Evolutionary conservation across 2,329 filamentous ascomycete genomes (phyloP), one percentile per base, ranked within the genome.

Genomic region (Penicillium sp.): DNA sequence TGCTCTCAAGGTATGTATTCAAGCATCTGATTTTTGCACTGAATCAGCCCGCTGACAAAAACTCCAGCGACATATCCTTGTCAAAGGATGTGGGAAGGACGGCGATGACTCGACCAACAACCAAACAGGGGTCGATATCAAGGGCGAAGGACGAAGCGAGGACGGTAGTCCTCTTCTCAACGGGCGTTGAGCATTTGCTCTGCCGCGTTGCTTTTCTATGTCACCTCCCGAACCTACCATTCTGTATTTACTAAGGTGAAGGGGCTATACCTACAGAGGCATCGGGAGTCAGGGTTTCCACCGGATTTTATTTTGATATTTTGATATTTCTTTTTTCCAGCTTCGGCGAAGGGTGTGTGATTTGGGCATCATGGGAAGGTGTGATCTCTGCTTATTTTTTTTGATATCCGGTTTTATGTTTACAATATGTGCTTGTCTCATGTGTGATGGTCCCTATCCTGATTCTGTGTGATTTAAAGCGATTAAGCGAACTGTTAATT

Each of bases 1-100:
- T 74, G 94, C 94, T 9, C 79, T 99, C 29, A 97, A 97, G 89
- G 94, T 97, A 78, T 66, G 84, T 77, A 24, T 18, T 14, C 9
- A n/a, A 39, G 8, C 45, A 8, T 27, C 24, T 27, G 24, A 6
- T 27, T 2, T 2, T 27, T 27, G 24, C 24, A 27, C 24, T 27
- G 5, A 27, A 6, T 6, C 24, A 27, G 24, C 24, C 24, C 24
- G 8, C 24, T 27, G 24, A 27, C 24, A 27, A 8, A 5, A 8
- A 3, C 6, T 27, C 31, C 70, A 88, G 85, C 79, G 85, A 70
- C 85, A 88, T 70, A 84, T 86, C 58, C 79, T 88, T 13, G 85
- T 88, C 62, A 88, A 88, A 71, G 85, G 85, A 45, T 88, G 85
- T 66, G 85, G 85, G 54, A 86, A 85, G 64, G 69, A 70, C 16